phyloP scores from a whole-genome alignment of 176 grass and related monocot species.

The Saccharum spontaneum region DNA sequence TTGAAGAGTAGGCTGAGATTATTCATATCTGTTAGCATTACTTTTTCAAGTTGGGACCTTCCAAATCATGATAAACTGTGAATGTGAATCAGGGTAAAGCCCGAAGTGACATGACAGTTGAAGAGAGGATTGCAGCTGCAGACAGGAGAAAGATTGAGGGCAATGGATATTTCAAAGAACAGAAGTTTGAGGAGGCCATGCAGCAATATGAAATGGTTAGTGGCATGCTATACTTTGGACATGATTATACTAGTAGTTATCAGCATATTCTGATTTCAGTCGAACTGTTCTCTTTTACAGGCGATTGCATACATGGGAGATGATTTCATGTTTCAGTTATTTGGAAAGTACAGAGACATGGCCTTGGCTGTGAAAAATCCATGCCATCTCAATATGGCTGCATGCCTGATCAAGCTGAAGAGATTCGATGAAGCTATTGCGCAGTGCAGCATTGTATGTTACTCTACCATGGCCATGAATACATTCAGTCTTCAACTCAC shows the following conservation, averaged over 20 bases:
- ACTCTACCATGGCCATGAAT: not conserved
- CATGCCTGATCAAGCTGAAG: slow-evolving; percentile 82
- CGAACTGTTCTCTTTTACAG: slow-evolving; percentile 44
- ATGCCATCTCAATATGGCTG: slow-evolving; percentile 93
- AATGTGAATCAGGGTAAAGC: slow-evolving; percentile 80
- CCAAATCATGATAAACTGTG: slow-evolving; percentile 12
- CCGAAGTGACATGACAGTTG: slow-evolving; percentile 91
- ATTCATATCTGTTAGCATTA: slow-evolving; percentile 10
- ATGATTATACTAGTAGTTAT: not conserved
- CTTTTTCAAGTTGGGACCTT: slow-evolving; percentile 18
- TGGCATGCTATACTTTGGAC: not conserved
- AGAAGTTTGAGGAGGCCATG: slow-evolving; percentile 88
- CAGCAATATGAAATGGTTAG: slow-evolving; percentile 97
- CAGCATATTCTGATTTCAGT: not conserved
- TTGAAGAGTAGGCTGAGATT: not conserved
- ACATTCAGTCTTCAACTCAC: not conserved
- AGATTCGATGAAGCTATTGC: slow-evolving; percentile 75
- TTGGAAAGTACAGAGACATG: slow-evolving; percentile 98
- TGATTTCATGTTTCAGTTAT: slow-evolving; percentile 97
- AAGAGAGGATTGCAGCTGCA: slow-evolving; percentile 95
- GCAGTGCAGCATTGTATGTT: slow-evolving; percentile 80
- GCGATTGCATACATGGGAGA: slow-evolving; percentile 98
- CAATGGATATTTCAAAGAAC: slow-evolving; percentile 78
- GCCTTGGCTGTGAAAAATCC: slow-evolving; percentile 94
- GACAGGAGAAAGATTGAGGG: slow-evolving; percentile 88